Percentiles rank a stretch among this genome's conserved stretches.
phyloP scores from a whole-genome alignment of 2,329 filamentous ascomycete genomes.

The Aspergillus fructus region DNA sequence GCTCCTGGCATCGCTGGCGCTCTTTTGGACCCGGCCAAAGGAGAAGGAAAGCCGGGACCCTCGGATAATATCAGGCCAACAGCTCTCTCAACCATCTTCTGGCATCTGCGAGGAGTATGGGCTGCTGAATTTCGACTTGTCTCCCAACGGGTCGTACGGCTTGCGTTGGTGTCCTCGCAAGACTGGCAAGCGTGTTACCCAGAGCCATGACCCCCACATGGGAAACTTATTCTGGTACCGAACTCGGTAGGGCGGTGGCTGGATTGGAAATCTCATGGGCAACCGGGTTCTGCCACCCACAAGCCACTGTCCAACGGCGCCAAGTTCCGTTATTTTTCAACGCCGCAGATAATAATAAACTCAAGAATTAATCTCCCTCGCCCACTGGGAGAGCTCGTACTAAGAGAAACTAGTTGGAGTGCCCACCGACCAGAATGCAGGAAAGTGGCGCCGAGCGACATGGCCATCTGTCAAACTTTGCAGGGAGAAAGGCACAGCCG shows the following conservation, averaged over 20 bases:
- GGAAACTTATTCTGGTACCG: not conserved
- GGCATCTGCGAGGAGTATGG: not conserved
- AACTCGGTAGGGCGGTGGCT: not conserved
- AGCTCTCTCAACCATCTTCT: not conserved
- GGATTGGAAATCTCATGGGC: not conserved
- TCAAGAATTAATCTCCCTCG: constrained; percentile 7
- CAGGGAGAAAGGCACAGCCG: not conserved
- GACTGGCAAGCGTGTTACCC: constrained; percentile 7
- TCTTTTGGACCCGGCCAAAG: constrained; percentile 6
- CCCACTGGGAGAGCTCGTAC: not conserved
- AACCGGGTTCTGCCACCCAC: constrained; percentile 2
- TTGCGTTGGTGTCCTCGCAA: not conserved
- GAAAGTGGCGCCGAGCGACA: constrained; percentile 15
- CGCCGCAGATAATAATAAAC: constrained; percentile 10
- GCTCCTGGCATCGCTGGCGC: not conserved
- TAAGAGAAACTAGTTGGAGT: constrained; percentile 1
- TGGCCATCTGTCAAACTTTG: constrained; percentile 13
- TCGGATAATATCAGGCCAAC: not conserved
- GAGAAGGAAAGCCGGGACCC: not conserved
- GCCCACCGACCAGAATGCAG: constrained; percentile 1
- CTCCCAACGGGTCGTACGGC: constrained; percentile 1
- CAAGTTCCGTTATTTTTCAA: not conserved
- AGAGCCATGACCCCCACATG: constrained; percentile 7
- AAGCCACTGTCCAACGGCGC: constrained; percentile 1
- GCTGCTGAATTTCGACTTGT: not conserved